phyloP scores from a whole-genome alignment of 495 filamentous ascomycete genomes.

The Penicillium lagena region DNA sequence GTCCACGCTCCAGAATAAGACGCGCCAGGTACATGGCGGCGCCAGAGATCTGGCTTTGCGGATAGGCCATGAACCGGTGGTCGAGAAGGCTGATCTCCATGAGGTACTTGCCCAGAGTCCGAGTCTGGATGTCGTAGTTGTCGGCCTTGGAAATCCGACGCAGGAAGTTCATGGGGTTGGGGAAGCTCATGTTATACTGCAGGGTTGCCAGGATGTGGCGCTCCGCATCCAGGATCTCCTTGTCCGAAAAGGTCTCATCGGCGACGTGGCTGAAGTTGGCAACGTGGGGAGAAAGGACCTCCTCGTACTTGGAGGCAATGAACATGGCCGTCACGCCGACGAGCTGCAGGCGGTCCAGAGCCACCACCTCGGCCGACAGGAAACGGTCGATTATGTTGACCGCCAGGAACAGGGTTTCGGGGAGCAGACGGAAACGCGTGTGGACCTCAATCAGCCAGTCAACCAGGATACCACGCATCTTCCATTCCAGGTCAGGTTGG shows the following conservation, averaged over 20 bases:
- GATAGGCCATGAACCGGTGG: slow-evolving; percentile 81
- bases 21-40: slow-evolving; percentile 92
- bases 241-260: slow-evolving; percentile 93
- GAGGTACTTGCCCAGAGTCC: slow-evolving; percentile 96
- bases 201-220: slow-evolving; percentile 84
- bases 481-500: slow-evolving; percentile 93
- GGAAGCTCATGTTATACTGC: slow-evolving; percentile 96
- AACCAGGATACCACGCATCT: slow-evolving; percentile 93
- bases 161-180: slow-evolving; percentile 99
- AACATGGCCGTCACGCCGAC: slow-evolving; percentile 98
- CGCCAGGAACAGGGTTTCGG: slow-evolving; percentile 94
- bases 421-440: slow-evolving; percentile 90
- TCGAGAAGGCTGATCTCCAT: slow-evolving; percentile 96
- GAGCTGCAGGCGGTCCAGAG: slow-evolving; percentile 89
- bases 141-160: slow-evolving; percentile 97
- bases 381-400: slow-evolving; percentile 99
- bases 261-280: slow-evolving; percentile 94
- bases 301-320: slow-evolving; percentile 98
- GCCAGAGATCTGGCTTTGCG: slow-evolving; percentile 83
- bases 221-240: slow-evolving; percentile 94
- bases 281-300: slow-evolving; percentile 93
- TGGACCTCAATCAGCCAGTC: slow-evolving; percentile 99
- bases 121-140: slow-evolving; percentile 94
- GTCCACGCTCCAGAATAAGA: slow-evolving; percentile 77
- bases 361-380: slow-evolving; percentile 86